Evolutionary conservation across 768 basidiomycete species (phyloP).

Genomic region (Hydnomerulius pinastri): DNA sequence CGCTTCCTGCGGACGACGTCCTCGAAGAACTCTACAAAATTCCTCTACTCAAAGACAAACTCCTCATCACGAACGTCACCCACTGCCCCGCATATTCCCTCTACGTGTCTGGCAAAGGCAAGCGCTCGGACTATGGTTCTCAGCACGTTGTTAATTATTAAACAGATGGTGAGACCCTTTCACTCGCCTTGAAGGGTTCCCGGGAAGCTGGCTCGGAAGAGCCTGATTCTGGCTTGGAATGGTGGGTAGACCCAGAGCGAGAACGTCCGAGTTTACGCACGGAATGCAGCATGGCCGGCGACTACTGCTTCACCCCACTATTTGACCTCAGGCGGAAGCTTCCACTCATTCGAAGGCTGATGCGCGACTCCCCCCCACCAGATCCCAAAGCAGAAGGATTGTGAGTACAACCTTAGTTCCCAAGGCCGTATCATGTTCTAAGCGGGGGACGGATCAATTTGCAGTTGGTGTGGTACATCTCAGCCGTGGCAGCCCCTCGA

Average conservation of each 20-base stretch:
- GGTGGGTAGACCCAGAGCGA: slow-evolving; percentile 10
- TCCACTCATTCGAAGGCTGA: slow-evolving; percentile 7
- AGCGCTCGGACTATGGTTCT: neutral
- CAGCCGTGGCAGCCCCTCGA: slow-evolving; percentile 15
- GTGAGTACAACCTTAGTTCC: too few species aligned
- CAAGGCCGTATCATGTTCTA: neutral
- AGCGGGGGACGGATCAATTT: neutral
- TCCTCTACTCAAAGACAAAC: slow-evolving; percentile 22
- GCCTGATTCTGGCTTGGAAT: too few species aligned
- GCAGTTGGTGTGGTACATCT: slow-evolving; percentile 12
- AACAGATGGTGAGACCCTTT: slow-evolving; percentile 10
- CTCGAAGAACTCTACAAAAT: slow-evolving; percentile 22
- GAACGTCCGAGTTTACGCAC: too few species aligned
- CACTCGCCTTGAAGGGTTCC: slow-evolving; percentile 10
- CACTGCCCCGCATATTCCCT: slow-evolving; percentile 26
- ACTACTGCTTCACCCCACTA: slow-evolving; percentile 5
- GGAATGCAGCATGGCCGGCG: slow-evolving; percentile 1
- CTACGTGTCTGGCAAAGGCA: slow-evolving; percentile 17
- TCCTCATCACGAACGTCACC: slow-evolving; percentile 23
- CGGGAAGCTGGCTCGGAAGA: neutral
- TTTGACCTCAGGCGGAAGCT: slow-evolving; percentile 12
- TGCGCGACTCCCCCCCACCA: slow-evolving; percentile 11
- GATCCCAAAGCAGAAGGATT: slow-evolving; percentile 11
- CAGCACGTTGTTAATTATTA: too few species aligned
- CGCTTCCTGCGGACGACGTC: slow-evolving; percentile 8